Conservation (phyloP, 2,329 filamentous ascomycete genomes). For the Paecilomyces niveus region DNA sequence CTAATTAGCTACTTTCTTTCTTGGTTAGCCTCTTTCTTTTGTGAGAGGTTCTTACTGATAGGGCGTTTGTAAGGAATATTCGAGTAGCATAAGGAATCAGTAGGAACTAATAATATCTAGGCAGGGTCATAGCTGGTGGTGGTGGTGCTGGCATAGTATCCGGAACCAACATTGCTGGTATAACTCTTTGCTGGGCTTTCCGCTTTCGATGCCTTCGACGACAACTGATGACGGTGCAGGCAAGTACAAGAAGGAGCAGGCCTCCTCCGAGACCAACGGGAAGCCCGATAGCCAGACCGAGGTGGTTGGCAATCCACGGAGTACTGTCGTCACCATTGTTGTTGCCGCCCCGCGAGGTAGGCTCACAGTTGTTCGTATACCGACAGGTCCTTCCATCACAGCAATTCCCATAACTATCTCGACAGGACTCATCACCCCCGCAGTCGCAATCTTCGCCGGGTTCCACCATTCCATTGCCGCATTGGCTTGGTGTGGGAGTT, state of each 20-base stretch:
- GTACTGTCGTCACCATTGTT: background rate
- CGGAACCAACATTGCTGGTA: background rate
- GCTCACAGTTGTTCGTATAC: background rate
- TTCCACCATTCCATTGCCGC: slow-evolving; percentile 91
- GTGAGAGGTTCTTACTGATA: no score
- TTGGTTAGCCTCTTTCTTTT: no score
- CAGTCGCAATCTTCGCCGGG: slow-evolving; percentile 86
- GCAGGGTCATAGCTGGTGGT: no score
- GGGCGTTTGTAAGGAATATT: no score
- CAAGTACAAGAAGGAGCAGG: background rate
- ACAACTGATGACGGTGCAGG: background rate
- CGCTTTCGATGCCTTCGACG: background rate
- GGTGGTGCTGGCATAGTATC: background rate
- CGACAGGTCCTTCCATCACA: background rate
- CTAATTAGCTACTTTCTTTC: no score
- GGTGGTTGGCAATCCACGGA: background rate
- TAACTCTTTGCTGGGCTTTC: background rate
- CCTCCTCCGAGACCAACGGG: background rate
- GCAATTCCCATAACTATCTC: background rate
- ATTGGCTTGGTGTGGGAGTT: slow-evolving; percentile 69
- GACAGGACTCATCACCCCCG: slow-evolving; percentile 51
- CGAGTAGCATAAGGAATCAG: no score
- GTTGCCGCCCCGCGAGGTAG: background rate
- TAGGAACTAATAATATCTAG: no score
- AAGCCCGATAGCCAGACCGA: background rate